Base-by-base conservation (phyloP, 1,139 yeast species). In the Dujonia santamariae region DNA sequence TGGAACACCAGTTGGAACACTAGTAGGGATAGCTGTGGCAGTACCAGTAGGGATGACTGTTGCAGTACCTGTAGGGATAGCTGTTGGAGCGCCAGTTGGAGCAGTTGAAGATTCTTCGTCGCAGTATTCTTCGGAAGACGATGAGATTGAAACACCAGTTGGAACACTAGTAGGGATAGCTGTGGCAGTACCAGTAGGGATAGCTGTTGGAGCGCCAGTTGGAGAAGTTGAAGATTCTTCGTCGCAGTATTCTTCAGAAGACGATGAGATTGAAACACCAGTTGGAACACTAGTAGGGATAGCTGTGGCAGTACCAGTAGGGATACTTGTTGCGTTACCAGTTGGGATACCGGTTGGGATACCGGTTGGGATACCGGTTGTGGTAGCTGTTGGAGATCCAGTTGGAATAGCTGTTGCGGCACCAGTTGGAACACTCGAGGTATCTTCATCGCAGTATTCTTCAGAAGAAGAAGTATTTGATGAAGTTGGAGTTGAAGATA, bases 331-430 rank as follows among this genome's bases (percentile, higher is more conserved):
- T 11, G 31, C 6, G 16, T 30, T 24, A n/a, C 30, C 35, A 14
- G 35, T 29, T 4, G 35, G 35, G 7, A 28, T 36, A 11, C 13
- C 21, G 5, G 41, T 37, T 14, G 36, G 29, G 8, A 16, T 26
- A 20, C 28, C 35, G n/a, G 35, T 29, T 4, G 35, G 25, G 4
- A 20, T 35, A 7, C 28, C 28, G 6, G 40, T 36, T 12, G 35
- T 29, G 15, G 34, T 21, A 7, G 23, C 35, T 8, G 26, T 19
- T 3, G 35, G 26, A 4, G 4, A 8, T 13, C 28, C 28, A 26
- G 34, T 31, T 7, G 34, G 24, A 26, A 18, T 20, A 9, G 29
- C 37, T 16, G 31, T 31, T 18, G 26, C 26, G 15, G 25, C 21
- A 15, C 13, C 26, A 32, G 31, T 32, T 29, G 20, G n/a, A 7